phyloP scores from a whole-genome alignment of 2,329 filamentous ascomycete genomes.

The Tolypocladium sp. region DNA sequence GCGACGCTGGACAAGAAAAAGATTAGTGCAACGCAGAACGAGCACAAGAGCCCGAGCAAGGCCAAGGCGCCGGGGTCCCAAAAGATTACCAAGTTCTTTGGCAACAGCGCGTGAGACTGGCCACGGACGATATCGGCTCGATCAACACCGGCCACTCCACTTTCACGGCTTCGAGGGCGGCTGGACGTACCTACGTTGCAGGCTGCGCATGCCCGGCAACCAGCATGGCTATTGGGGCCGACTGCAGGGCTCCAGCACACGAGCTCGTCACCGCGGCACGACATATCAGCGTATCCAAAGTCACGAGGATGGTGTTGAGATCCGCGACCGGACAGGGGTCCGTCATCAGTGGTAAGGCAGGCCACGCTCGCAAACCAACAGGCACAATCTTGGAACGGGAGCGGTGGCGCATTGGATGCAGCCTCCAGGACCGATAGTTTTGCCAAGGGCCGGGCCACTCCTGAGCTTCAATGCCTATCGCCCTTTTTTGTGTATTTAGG shows the following conservation, averaged over 20 bases:
- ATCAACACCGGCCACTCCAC: background rate
- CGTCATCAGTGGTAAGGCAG: too few relatives aligned
- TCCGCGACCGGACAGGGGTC: too few relatives aligned
- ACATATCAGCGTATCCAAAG: background rate
- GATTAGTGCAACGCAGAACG: conserved; percentile 34
- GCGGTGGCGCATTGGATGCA: too few relatives aligned
- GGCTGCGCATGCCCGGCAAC: background rate
- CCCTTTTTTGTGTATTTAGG: too few relatives aligned
- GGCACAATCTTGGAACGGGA: too few relatives aligned
- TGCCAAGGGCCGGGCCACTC: too few relatives aligned
- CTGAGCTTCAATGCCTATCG: too few relatives aligned
- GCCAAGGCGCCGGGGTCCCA: conserved; percentile 42
- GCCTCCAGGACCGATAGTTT: too few relatives aligned
- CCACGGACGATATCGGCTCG: background rate
- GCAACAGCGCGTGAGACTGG: conserved; percentile 35
- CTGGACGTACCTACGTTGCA: background rate
- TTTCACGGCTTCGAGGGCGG: background rate
- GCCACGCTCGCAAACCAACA: too few relatives aligned
- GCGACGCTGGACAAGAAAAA: conserved; percentile 13
- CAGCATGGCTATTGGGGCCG: too few relatives aligned
- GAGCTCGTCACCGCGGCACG: background rate
- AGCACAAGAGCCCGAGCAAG: conserved; percentile 50
- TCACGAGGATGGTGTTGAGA: too few relatives aligned
- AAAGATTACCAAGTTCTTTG: conserved; percentile 83
- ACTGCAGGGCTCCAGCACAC: background rate